Percentiles rank a stretch among this genome's conserved stretches.
Conservation (phyloP, 352 stramenopile genomes). For the Globisporangium spiculum region DNA sequence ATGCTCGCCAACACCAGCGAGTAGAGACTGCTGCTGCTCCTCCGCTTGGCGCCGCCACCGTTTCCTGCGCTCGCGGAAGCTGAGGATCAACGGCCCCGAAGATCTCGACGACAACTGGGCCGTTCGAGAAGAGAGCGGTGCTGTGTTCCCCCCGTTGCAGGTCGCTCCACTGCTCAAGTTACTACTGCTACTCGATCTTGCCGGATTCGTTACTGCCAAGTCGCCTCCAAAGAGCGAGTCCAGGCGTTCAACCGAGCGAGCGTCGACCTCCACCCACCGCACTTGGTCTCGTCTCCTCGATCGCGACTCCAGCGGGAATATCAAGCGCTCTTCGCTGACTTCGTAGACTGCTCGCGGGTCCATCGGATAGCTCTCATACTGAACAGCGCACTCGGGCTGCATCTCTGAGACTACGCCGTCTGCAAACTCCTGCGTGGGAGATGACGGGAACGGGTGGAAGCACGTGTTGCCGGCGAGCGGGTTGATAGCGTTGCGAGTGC, state of each 20-base stretch:
- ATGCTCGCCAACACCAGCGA: conserved; percentile 8
- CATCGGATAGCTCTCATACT: conserved; percentile 24
- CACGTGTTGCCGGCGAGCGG: conserved; percentile 5
- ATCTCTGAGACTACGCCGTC: background rate
- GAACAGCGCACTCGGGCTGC: conserved; percentile 8
- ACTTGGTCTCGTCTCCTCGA: conserved; percentile 22
- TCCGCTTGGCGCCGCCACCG: conserved; percentile 7
- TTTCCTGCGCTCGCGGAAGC: conserved; percentile 17
- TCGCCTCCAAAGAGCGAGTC: conserved; percentile 28
- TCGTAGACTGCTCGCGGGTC: conserved; percentile 29
- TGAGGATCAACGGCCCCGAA: conserved; percentile 6
- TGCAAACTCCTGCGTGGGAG: background rate
- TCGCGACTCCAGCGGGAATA: conserved; percentile 34
- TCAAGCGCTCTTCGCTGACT: conserved; percentile 26
- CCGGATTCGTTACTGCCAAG: background rate
- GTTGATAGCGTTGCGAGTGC: conserved; percentile 17
- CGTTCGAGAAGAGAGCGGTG: conserved; percentile 5
- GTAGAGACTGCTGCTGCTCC: conserved; percentile 3
- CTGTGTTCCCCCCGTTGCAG: background rate
- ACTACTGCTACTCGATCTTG: background rate
- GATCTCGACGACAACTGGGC: conserved; percentile 4
- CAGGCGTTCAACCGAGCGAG: conserved; percentile 25
- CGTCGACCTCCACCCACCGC: conserved; percentile 36
- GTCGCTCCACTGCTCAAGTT: background rate
- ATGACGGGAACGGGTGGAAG: conserved; percentile 37